Conservation (phyloP, 179 eudicot genomes). For the Silene vulgaris region DNA sequence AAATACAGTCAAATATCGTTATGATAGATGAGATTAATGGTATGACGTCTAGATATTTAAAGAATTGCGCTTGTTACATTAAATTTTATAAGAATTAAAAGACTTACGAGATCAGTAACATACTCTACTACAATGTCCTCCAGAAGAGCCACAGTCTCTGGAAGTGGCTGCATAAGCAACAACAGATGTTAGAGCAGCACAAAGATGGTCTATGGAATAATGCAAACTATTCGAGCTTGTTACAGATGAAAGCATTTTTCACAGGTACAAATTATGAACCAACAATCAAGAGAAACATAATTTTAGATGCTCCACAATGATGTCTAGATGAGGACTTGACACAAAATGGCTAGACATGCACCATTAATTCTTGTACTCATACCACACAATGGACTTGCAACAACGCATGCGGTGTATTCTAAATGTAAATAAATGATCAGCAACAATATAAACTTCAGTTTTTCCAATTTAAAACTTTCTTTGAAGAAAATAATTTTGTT, state of each 20-base stretch:
- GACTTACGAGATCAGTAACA: constrained; percentile 82
- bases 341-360: constrained; percentile 46
- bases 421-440: not conserved
- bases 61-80: not conserved
- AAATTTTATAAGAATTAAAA: not conserved
- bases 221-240: not conserved
- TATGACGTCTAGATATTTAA: not conserved
- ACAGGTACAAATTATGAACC: not conserved
- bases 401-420: too few relatives aligned
- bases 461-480: not conserved
- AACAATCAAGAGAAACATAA: not conserved
- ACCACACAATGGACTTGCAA: not conserved
- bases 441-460: not conserved
- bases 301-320: constrained; percentile 59
- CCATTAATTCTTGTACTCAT: not conserved
- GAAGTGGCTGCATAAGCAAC: constrained; percentile 66
- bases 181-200: constrained; percentile 10
- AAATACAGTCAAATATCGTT: not conserved
- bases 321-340: constrained; percentile 45
- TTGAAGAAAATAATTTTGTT: not conserved
- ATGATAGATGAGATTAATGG: constrained; percentile 3
- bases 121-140: constrained; percentile 97
- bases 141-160: constrained; percentile 82
- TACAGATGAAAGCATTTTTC: not conserved
- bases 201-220: not conserved